These are phyloP conservation scores for Leishmania mexicana DNA, from an alignment of 208 protist species.

Conservation along the genomic window DNA sequence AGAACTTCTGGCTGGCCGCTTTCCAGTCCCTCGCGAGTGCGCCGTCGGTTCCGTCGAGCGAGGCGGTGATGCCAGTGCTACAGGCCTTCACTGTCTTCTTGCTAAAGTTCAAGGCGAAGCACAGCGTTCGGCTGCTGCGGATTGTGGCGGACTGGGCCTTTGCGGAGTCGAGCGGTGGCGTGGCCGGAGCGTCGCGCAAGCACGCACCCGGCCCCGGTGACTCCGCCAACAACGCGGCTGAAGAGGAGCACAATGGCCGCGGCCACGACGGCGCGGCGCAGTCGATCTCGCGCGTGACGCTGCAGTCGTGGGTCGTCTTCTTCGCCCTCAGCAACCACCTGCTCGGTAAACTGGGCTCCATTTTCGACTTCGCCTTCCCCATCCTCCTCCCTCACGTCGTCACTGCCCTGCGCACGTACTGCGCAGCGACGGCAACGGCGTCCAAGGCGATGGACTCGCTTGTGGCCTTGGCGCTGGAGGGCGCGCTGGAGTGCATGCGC, in stretches of 20 bases:
- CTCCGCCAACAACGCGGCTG: constrained; percentile 18
- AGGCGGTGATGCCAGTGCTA: constrained; percentile 71
- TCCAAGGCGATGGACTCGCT: constrained; percentile 43
- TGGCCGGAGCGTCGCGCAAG: constrained; percentile 13
- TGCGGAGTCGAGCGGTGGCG: constrained; percentile 36
- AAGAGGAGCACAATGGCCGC: constrained; percentile 27
- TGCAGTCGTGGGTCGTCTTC: constrained; percentile 83
- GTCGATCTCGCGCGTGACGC: constrained; percentile 42
- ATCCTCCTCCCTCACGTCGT: constrained; percentile 66
- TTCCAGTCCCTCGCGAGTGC: constrained; percentile 69
- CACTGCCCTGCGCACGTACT: constrained; percentile 66
- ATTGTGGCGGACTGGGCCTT: constrained; percentile 84
- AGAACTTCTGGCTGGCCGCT: constrained; percentile 87
- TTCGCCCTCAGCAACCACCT: constrained; percentile 81
- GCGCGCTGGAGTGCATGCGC: constrained; percentile 68
- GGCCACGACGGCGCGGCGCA: constrained; percentile 23
- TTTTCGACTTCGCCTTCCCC: constrained; percentile 84
- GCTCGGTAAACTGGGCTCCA: constrained; percentile 73
- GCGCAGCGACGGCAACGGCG: constrained; percentile 35
- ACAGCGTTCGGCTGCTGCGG: constrained; percentile 64
- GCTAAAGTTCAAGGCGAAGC: constrained; percentile 90
- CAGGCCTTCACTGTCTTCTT: constrained; percentile 84
- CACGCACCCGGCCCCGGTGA: not conserved
- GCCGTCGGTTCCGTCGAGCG: constrained; percentile 59
- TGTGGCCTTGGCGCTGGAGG: constrained; percentile 67